Percentiles rank a stretch among this genome's conserved stretches.
phyloP scores from a whole-genome alignment of 75 land plant genomes.

The Azolla pinnata region DNA sequence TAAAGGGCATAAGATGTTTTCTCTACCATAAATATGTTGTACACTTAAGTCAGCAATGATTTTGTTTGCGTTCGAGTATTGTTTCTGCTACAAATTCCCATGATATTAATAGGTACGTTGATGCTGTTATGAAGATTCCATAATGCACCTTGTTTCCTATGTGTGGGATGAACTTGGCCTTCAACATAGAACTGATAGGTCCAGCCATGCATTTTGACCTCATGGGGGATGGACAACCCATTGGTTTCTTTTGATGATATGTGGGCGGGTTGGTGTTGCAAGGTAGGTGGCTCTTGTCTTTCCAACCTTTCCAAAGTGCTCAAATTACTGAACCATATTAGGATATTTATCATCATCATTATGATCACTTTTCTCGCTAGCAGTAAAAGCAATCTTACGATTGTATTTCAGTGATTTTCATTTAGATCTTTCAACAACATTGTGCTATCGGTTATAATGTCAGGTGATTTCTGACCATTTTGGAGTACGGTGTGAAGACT shows the following conservation, averaged over 20 bases:
- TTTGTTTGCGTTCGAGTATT: neutral
- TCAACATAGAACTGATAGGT: slow-evolving; percentile 43
- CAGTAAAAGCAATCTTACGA: too few relatives aligned
- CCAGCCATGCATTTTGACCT: slow-evolving; percentile 66
- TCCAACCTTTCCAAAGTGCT: neutral
- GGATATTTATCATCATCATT: too few relatives aligned
- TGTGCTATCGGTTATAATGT: neutral
- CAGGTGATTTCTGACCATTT: slow-evolving; percentile 53
- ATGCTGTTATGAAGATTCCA: slow-evolving; percentile 51
- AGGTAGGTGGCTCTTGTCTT: slow-evolving; percentile 16
- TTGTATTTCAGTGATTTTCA: neutral
- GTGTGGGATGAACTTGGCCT: slow-evolving; percentile 63
- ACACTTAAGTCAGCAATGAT: too few relatives aligned
- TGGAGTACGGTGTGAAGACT: slow-evolving; percentile 51
- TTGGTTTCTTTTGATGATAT: slow-evolving; percentile 61
- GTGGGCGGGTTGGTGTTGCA: slow-evolving; percentile 68
- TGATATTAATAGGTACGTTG: slow-evolving; percentile 31
- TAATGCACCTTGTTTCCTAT: slow-evolving; percentile 53
- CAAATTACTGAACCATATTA: too few relatives aligned
- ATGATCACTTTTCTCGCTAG: too few relatives aligned
- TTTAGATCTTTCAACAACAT: neutral
- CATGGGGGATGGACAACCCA: slow-evolving; percentile 66
- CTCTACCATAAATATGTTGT: too few relatives aligned
- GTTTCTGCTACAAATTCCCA: neutral
- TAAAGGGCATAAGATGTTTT: too few relatives aligned